Evolutionary conservation across 805 yeast species (phyloP).

Genomic region (Lipomyces starkeyi): DNA sequence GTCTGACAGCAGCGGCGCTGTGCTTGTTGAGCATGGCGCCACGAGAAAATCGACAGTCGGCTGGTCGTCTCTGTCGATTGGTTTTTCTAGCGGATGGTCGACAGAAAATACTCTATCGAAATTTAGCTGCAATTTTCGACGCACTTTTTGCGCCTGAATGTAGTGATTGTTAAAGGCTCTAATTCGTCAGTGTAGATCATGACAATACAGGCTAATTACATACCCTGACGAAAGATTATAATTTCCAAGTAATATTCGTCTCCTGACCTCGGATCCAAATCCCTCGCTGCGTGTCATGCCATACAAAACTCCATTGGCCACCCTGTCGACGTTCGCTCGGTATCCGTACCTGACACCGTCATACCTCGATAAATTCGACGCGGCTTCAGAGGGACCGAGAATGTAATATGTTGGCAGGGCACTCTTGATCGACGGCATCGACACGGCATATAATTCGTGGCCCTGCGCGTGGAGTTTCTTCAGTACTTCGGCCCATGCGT

Average conservation of each 20-base stretch:
- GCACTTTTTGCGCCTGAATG: constrained; percentile 70
- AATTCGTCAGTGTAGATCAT: not conserved
- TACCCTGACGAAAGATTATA: constrained; percentile 76
- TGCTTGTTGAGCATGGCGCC: constrained; percentile 69
- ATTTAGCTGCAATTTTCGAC: constrained; percentile 66
- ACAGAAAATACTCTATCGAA: constrained; percentile 67
- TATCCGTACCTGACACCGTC: constrained; percentile 90
- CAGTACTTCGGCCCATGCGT: constrained; percentile 56
- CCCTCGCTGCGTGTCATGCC: constrained; percentile 65
- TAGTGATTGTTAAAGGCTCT: constrained; percentile 71
- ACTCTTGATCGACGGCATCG: constrained; percentile 69
- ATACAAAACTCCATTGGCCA: constrained; percentile 51
- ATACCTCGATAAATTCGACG: constrained; percentile 85
- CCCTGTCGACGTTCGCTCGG: constrained; percentile 49
- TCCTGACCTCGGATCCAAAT: constrained; percentile 83
- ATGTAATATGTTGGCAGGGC: constrained; percentile 86
- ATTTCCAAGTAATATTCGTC: constrained; percentile 84
- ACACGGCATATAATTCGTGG: constrained; percentile 63
- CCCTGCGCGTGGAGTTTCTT: constrained; percentile 54
- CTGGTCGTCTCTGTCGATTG: constrained; percentile 35
- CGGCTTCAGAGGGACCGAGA: constrained; percentile 89
- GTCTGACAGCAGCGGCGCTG: constrained; percentile 62
- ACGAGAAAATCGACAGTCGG: constrained; percentile 70
- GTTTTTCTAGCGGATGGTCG: constrained; percentile 52
- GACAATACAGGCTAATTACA: not conserved